Evolutionary conservation across 305 asterid species (phyloP).

Genomic region (Solanum hybrid): DNA sequence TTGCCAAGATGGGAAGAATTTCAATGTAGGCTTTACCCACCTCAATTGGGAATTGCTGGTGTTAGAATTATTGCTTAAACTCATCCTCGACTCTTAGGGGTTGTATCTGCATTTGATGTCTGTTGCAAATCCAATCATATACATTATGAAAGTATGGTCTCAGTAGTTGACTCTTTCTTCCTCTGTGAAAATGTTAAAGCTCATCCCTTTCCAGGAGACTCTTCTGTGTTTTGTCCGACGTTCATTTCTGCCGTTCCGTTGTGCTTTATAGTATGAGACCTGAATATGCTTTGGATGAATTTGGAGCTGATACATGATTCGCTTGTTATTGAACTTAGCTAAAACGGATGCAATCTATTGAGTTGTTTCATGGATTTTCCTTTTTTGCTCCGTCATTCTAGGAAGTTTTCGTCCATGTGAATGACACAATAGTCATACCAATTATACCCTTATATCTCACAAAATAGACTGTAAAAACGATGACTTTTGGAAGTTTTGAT

Average conservation of each 20-base stretch:
- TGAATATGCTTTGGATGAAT: background rate
- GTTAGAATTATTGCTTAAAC: background rate
- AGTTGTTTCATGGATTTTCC: background rate
- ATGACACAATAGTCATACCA: background rate
- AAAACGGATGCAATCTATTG: background rate
- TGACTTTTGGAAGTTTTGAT: background rate
- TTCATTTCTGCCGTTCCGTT: background rate
- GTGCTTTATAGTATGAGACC: background rate
- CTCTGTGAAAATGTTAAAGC: background rate
- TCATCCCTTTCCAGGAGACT: background rate
- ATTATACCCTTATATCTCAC: background rate
- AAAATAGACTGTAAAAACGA: background rate
- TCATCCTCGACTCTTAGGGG: background rate
- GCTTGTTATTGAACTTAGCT: background rate
- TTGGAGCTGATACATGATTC: background rate
- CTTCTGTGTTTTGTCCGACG: background rate
- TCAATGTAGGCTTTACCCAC: background rate
- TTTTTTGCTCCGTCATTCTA: background rate
- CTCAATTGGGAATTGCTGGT: background rate
- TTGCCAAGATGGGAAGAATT: background rate
- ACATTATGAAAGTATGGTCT: background rate
- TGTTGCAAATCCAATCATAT: background rate
- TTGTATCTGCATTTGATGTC: background rate
- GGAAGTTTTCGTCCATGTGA: background rate
- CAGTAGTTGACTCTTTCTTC: background rate